A percentile compares a stretch with the other conserved stretches of the same genome.
Evolutionary conservation across 2,329 filamentous ascomycete species (phyloP).

Genomic region (Tolypocladium guangdongense): DNA sequence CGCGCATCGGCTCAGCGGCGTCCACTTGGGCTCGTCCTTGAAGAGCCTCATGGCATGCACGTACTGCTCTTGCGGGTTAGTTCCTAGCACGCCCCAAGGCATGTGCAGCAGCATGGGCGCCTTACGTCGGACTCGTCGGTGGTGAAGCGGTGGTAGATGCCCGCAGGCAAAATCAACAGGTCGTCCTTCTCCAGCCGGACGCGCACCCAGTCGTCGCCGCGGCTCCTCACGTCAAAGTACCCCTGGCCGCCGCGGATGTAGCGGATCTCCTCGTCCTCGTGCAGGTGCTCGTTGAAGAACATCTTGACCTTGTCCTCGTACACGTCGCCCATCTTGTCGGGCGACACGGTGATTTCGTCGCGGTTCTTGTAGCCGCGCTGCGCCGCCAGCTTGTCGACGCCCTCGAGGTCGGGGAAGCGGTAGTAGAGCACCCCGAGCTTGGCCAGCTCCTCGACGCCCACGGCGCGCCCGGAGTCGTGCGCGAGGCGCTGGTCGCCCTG

Average conservation of each 20-base stretch:
- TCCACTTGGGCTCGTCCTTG: slow-evolving; percentile 99
- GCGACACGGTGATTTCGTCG: slow-evolving; percentile 85
- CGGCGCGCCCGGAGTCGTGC: slow-evolving; percentile 70
- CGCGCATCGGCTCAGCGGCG: slow-evolving; percentile 68
- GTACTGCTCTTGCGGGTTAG: slow-evolving; percentile 45
- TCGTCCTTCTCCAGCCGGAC: slow-evolving; percentile 78
- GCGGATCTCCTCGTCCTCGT: slow-evolving; percentile 97
- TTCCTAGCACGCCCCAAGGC: neutral
- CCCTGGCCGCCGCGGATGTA: slow-evolving; percentile 84
- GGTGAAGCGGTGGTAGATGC: slow-evolving; percentile 96
- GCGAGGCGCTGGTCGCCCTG: slow-evolving; percentile 88
- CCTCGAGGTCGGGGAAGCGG: slow-evolving; percentile 49
- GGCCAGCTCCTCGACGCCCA: slow-evolving; percentile 54
- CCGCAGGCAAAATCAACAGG: slow-evolving; percentile 84
- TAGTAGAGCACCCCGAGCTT: slow-evolving; percentile 74
- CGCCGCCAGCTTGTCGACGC: slow-evolving; percentile 63
- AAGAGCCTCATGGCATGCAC: slow-evolving; percentile 94
- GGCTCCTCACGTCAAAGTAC: slow-evolving; percentile 83
- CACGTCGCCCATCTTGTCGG: slow-evolving; percentile 67
- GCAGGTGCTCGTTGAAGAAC: slow-evolving; percentile 92
- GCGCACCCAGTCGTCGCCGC: slow-evolving; percentile 79
- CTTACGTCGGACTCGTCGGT: slow-evolving; percentile 84
- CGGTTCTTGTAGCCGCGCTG: slow-evolving; percentile 85
- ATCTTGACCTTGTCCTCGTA: slow-evolving; percentile 91
- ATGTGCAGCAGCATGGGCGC: neutral